phyloP scores from a whole-genome alignment of 2,329 filamentous ascomycete genomes.

The Penicillium rolfsii region DNA sequence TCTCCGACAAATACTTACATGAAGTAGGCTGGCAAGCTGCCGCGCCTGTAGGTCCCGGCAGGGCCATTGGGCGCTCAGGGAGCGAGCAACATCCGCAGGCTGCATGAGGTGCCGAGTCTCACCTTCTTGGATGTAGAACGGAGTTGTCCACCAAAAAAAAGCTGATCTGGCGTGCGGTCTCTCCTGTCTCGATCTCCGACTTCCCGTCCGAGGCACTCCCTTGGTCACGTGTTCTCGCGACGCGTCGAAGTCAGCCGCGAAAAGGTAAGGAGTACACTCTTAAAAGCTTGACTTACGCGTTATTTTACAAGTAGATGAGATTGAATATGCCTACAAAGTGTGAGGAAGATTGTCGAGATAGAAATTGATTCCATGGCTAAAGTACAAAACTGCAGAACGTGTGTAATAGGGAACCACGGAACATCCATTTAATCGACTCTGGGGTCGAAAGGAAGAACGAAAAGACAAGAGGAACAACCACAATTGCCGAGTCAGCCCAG shows the following conservation, averaged over 20 bases:
- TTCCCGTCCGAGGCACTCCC: slow-evolving; percentile 7
- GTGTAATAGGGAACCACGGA: slow-evolving; percentile 6
- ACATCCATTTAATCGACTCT: slow-evolving; percentile 1
- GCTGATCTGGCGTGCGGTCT: slow-evolving; percentile 8
- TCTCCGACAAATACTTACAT: slow-evolving; percentile 36
- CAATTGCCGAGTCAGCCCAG: background rate
- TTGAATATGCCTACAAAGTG: background rate
- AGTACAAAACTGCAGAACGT: slow-evolving; percentile 24
- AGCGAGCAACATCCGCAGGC: slow-evolving; percentile 38
- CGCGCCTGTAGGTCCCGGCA: slow-evolving; percentile 48
- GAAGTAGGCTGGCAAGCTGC: slow-evolving; percentile 47
- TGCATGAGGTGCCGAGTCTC: slow-evolving; percentile 30
- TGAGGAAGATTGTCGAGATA: background rate
- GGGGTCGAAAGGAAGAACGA: background rate
- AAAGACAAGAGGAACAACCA: background rate
- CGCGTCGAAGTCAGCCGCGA: slow-evolving; percentile 12
- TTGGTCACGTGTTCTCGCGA: slow-evolving; percentile 26
- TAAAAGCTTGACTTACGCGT: background rate
- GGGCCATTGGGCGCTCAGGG: slow-evolving; percentile 47
- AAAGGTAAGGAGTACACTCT: background rate
- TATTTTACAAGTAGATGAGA: background rate
- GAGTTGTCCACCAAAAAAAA: slow-evolving; percentile 2
- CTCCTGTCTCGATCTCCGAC: slow-evolving; percentile 2
- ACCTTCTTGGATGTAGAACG: background rate
- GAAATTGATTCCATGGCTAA: slow-evolving; percentile 22